Conservation (phyloP, 345 rosid genomes). For the Salix dunnii region DNA sequence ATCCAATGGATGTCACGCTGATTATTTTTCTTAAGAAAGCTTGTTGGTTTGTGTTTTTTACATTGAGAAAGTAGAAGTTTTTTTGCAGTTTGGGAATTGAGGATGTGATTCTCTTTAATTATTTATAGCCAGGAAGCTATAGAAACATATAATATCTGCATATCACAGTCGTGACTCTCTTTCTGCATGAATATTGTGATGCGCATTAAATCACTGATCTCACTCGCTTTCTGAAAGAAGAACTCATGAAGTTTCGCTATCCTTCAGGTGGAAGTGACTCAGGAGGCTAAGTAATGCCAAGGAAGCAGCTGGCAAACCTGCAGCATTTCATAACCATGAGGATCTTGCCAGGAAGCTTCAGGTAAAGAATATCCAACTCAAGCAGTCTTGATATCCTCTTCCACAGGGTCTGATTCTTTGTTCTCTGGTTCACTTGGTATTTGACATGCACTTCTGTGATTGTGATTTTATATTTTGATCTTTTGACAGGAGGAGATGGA, state of each 20-base stretch:
- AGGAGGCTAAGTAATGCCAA: constrained; percentile 79
- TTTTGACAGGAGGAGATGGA: constrained; percentile 95
- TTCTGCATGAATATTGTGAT: neutral
- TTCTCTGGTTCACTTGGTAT: neutral
- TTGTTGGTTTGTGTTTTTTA: neutral
- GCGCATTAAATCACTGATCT: neutral
- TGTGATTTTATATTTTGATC: constrained; percentile 8
- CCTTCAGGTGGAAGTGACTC: constrained; percentile 85
- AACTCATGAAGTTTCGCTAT: neutral
- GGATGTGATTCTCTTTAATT: neutral
- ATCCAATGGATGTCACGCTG: neutral
- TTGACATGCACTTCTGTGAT: neutral
- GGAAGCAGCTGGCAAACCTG: constrained; percentile 70
- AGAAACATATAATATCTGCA: neutral
- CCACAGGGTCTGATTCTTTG: neutral
- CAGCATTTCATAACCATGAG: constrained; percentile 74
- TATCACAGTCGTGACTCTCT: neutral
- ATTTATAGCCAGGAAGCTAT: neutral
- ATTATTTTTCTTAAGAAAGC: too few species aligned
- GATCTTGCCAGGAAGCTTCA: constrained; percentile 96
- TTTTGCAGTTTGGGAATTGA: neutral
- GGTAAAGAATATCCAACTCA: constrained; percentile 31
- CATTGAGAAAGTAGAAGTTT: neutral
- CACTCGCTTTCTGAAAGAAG: neutral
- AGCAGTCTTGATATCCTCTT: neutral